These are phyloP conservation scores for Lenzites betulinus DNA, from an alignment of 768 basidiomycete genomes.

Conservation along the genomic window DNA sequence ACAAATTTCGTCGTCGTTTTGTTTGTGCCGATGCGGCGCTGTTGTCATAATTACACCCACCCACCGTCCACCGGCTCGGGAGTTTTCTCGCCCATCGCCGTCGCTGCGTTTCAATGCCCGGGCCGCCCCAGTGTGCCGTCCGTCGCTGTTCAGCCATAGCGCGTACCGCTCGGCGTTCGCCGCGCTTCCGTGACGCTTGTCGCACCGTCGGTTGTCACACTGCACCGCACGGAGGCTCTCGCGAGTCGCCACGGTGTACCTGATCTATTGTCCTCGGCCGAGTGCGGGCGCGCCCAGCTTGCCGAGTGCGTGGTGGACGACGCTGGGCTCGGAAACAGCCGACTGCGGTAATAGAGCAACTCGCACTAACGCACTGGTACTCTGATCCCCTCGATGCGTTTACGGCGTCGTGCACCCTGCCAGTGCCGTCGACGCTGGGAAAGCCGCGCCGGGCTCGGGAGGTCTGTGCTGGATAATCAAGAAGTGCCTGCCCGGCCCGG, in stretches of 20 bases:
- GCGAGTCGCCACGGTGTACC: not conserved
- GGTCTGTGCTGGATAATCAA: no score
- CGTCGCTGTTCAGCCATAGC: not conserved
- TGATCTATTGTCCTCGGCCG: not conserved
- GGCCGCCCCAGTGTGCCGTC: not conserved
- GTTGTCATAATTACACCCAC: constrained; percentile 11
- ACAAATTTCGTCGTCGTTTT: no score
- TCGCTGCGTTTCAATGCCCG: not conserved
- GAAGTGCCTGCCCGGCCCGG: no score
- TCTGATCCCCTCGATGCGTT: no score
- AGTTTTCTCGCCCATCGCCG: not conserved
- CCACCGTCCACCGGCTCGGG: not conserved
- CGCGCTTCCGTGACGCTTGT: not conserved
- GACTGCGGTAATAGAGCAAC: not conserved
- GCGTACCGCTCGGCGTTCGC: not conserved
- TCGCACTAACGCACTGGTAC: not conserved
- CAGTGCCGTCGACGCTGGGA: no score
- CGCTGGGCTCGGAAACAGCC: not conserved
- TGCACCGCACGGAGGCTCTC: not conserved
- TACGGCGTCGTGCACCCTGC: no score
- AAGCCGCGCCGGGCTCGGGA: no score
- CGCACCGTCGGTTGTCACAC: not conserved
- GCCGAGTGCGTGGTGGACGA: not conserved
- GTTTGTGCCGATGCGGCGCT: constrained; percentile 1
- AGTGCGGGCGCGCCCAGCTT: not conserved